Evolutionary conservation across 768 basidiomycete genomes (phyloP).

Genomic region (Macrolepiota dolichaula): DNA sequence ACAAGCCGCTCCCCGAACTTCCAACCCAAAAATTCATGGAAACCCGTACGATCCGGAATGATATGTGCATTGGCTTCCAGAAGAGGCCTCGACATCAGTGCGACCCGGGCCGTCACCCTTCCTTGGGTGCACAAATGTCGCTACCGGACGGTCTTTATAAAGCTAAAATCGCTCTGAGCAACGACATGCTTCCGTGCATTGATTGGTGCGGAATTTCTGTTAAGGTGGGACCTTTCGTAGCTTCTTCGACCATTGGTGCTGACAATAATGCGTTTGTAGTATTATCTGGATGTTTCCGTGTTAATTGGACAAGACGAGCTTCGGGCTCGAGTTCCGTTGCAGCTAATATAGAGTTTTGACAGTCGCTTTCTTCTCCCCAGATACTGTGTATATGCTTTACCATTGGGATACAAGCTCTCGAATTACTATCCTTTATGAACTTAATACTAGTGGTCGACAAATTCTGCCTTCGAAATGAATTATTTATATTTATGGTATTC

Average conservation of each 20-base stretch:
- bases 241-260: slow-evolving; percentile 9
- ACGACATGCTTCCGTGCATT: slow-evolving; percentile 60
- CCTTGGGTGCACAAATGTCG: slow-evolving; percentile 40
- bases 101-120: slow-evolving; percentile 37
- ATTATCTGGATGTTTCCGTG: slow-evolving; percentile 72
- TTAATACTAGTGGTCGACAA: neutral
- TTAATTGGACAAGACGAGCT: slow-evolving; percentile 60
- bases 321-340: slow-evolving; percentile 60
- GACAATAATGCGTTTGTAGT: slow-evolving; percentile 34
- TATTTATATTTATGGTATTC: neutral
- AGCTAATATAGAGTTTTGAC: slow-evolving; percentile 37
- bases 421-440: slow-evolving; percentile 3
- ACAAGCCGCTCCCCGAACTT: slow-evolving; percentile 41
- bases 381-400: slow-evolving; percentile 6
- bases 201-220: slow-evolving; percentile 67
- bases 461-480: neutral
- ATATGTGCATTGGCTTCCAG: slow-evolving; percentile 65
- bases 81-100: slow-evolving; percentile 56
- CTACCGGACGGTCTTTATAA: slow-evolving; percentile 71
- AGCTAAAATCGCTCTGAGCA: slow-evolving; percentile 49
- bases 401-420: neutral
- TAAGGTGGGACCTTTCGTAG: slow-evolving; percentile 43
- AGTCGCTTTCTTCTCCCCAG: slow-evolving; percentile 4
- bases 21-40: slow-evolving; percentile 40
- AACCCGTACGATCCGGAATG: slow-evolving; percentile 42